Evolutionary conservation across 2,329 filamentous ascomycete species (phyloP).

Genomic region (Fusarium dimerum): DNA sequence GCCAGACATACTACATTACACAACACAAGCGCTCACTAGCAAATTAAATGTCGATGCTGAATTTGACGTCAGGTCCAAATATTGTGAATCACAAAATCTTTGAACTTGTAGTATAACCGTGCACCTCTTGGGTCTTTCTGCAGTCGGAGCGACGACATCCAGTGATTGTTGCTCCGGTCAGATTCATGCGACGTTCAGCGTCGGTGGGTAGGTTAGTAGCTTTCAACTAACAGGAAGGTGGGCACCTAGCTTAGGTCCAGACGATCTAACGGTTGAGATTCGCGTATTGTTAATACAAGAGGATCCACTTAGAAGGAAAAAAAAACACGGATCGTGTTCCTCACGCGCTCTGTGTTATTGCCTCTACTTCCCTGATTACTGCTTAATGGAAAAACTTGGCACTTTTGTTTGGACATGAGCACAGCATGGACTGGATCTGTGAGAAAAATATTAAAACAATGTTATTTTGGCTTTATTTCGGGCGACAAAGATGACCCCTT

Average conservation of each 20-base stretch:
- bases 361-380: not conserved
- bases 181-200: not conserved
- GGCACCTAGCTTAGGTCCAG: not conserved
- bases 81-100: not conserved
- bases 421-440: not conserved
- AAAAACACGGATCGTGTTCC: not conserved
- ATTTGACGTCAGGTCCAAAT: too few species aligned
- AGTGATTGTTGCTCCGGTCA: not conserved
- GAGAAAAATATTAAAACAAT: not conserved
- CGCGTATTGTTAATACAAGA: not conserved
- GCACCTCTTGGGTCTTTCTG: not conserved
- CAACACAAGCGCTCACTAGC: not conserved
- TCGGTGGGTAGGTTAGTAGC: not conserved
- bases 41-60: not conserved
- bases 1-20: not conserved
- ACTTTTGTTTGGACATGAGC: too few species aligned
- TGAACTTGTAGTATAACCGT: not conserved
- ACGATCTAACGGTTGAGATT: not conserved
- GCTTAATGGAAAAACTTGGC: too few species aligned
- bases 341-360: not conserved
- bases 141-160: not conserved
- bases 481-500: too few species aligned
- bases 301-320: conserved; percentile 8
- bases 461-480: too few species aligned
- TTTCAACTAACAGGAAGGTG: too few species aligned